Base-by-base conservation (phyloP, 208 protist genomes). In the Angomonas desouzai region DNA sequence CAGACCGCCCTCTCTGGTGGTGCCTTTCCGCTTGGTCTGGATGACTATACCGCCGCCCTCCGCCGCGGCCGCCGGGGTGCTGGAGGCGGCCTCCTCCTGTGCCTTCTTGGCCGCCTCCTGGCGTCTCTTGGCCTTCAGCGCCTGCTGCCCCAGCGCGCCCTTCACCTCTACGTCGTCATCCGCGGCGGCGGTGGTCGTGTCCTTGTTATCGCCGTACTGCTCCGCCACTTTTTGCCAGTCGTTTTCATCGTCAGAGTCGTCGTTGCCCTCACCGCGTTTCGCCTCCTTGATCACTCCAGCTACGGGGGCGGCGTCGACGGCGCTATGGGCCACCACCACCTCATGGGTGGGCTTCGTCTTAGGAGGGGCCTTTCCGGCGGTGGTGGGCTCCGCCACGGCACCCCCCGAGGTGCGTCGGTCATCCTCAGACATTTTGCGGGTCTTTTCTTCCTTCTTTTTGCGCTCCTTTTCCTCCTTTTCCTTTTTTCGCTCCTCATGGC, bases 211-310 rank as follows among this genome's bases (percentile, higher is more conserved):
- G 18, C 45, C 45, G 61, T 83, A 81, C 72, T 86, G 75, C 64
- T 92, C 89, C 10, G 79, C 86, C 11, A 96, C 69, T 49, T 83
- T 80, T 73, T 85, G 73, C 89, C 89, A 96, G 48, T 92, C 83
- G 49, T 85, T 64, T 48, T 74, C 81, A 4, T 74, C 79, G 3
- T 34, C 72, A 16, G 13, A 67, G 11, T 72, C 79, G 20, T 77
- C 67, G 20, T 61, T 59, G 45, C 70, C 64, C 45, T 38, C 30
- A 28, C 45, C 62, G 33, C 73, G 71, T 40, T 79, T 82, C 1
- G 57, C 71, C 72, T 91, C 86, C 23, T 70, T 72, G 62, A 91
- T 91, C 10, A 92, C 89, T 3, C 69, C 74, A 1, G 73, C 72
- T 1, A 79, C 74, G 22, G 77, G 76, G 0, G 70, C 72, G 16